Evolutionary conservation across 805 yeast genomes (phyloP), one percentile per base, ranked within the genome.

Genomic region (Saccharomycopsis lassenensis): DNA sequence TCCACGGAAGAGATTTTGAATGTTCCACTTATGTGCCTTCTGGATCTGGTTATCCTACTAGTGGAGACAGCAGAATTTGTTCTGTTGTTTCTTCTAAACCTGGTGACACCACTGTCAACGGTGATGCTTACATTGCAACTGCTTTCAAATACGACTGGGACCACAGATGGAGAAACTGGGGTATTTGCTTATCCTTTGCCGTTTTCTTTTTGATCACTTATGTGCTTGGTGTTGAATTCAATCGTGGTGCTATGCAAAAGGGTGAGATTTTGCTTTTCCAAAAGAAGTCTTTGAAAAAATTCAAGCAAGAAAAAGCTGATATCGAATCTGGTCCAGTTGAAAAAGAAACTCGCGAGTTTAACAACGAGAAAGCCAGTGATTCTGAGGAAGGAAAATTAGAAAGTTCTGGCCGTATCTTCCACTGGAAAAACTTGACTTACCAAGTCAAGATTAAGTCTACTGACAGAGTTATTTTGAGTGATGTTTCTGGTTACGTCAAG

Each of bases 341-440:
- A 29, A 51, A 45, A 32, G 32, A 48, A 24, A 37, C 39, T 17
- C 46, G 48, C 23, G 54, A 47, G 22, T 56, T 49, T 26, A 57
- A 54, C 24, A 52, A 44, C 15, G 20, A 42, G 25, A 49, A 43
- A 5, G 34, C 35, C 25, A 38, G 36, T 17, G 22, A 22, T 3
- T 12, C 33, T 12, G 30, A 18, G 18, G n/a, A 14, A 3, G 50
- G 46, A 26, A 55, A 57, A 11, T 37, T 52, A 36, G 54, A 55
- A 24, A 58, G 56, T 43, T 17, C 12, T 23, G 23, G 29, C 33
- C 39, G 18, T 48, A 72, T 76, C 24, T 78, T 77, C 62, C 77
- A 75, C 46, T 80, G 89, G 89, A 68, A 68, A 52, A 69, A 78
- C 51, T 72, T 79, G 45, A 63, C 74, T 46, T 80, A 78, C 52